Evolutionary conservation across 805 yeast genomes (phyloP).

Genomic region (Wickerhamomyces canadensis): DNA sequence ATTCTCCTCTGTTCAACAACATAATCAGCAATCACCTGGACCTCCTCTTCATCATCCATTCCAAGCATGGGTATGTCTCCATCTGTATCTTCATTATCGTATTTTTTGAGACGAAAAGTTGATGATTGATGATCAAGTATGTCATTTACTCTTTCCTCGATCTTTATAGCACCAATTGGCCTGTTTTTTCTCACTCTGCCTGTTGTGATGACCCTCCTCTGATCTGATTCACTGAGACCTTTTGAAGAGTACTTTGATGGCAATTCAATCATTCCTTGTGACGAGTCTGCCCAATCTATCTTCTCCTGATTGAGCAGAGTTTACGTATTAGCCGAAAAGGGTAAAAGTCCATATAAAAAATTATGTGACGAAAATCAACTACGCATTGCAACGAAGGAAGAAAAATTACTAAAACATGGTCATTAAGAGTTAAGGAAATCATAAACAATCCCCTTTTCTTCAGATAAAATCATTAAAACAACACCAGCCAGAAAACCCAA

Average conservation of each 20-base stretch:
- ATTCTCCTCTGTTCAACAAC: constrained; percentile 23
- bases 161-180: constrained; percentile 21
- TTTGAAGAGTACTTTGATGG: constrained; percentile 21
- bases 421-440: not conserved
- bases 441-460: not conserved
- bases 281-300: too few species aligned
- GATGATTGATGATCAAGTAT: constrained; percentile 4
- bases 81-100: constrained; percentile 11
- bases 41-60: constrained; percentile 40
- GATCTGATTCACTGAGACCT: constrained; percentile 17
- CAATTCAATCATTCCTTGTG: constrained; percentile 11
- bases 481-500: not conserved
- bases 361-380: too few species aligned
- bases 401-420: not conserved
- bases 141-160: constrained; percentile 20
- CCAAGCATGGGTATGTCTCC: constrained; percentile 46
- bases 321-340: too few species aligned
- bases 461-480: not conserved
- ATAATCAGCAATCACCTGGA: constrained; percentile 37
- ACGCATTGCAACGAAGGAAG: not conserved
- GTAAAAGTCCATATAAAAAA: too few species aligned
- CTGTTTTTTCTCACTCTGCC: constrained; percentile 13
- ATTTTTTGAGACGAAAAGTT: not conserved
- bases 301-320: too few species aligned
- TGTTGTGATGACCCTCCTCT: constrained; percentile 12